Base-by-base conservation (phyloP, 345 rosid species). In the Dimocarpus longan region DNA sequence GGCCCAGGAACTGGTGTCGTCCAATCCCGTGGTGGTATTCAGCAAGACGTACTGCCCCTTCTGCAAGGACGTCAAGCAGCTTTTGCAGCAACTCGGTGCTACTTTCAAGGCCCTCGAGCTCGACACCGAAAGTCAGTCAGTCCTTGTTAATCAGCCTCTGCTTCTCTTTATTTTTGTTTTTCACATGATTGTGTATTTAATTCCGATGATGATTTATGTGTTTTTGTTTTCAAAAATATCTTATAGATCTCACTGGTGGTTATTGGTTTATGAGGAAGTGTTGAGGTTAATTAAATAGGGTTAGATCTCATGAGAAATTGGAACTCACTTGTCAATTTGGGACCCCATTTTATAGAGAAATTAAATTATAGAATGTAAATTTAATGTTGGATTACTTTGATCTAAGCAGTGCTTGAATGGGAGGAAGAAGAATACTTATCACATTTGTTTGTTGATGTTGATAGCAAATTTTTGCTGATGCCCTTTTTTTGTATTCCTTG, bases 21-120 rank as follows among this genome's bases (percentile, higher is more conserved):
- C 75, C 76, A 89, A 92, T 24, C 9, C 92, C 72, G 93, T 92
- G 78, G 89, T 91, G 75, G 95, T 93, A 86, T 93, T 92, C 92
- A 93, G 97, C 89, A 93, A 92, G 76, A 8, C 91, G 26, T 89
- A 6, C 77, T 93, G 98, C 21, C 97, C 97, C 0, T 93, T 21
- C 84, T 93, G 98, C 74, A 81, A 71, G 37, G 63, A 28, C 15
- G 94, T 92, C 80, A 93, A 91, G 92, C 46, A 92, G 84, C 90
- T 93, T 62, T 79, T 93, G 70, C 70, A 91, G 21, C 80, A 87
- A 57, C 5, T 93, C 65, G 89, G 90, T 40, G 97, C 85, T 46
- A 80, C 79, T 21, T 92, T 78, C 83, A 84, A 87, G 77, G 83
- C 79, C 46, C 7, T 89, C 69, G 98, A 93, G 79, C 80, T 93